Base-by-base conservation (phyloP, 2,329 filamentous ascomycete genomes). In the Penicillium hesseltinei region DNA sequence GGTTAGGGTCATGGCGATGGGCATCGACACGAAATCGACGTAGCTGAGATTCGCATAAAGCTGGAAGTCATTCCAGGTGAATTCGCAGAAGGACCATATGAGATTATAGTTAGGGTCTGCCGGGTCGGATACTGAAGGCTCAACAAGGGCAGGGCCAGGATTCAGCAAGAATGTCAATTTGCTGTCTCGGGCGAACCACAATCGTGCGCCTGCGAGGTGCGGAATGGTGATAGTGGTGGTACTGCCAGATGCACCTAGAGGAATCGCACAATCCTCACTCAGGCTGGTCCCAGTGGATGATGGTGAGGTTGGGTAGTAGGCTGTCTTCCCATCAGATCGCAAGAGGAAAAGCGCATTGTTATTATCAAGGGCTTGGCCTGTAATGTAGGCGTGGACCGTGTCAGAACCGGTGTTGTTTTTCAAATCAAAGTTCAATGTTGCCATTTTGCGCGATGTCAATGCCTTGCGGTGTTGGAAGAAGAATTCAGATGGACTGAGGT, bases 1-100 rank as follows among this genome's bases (percentile, higher is more conserved):
- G 42, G 75, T 74, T 11, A 86, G 74, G 5, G 78, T 77, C 60
- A 86, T 71, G 1, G 83, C 81, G 51, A 88, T 81, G n/a, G 88
- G 86, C 63, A 88, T 70, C 65, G 75, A 76, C 60, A 91, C 82
- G 73, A 92, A 92, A 76, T 92, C 89, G 52, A 92, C 90, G 70
- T 88, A 88, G 60, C 81, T 85, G 65, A 92, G 86, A 65, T 89
- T 89, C 64, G 83, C 85, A 68, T 84, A 90, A 5, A 89, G 74
- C 71, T 88, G 80, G 33, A 71, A 67, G 36, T 73, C 65, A 71
- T 88, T 88, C 73, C 82, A 88, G 17, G 86, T 88, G 65, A 89
- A 86, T 73, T 90, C 88, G 75, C 81, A 85, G 69, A 90, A 90
- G 29, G 80, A 82, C 87, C 87, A 90, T 57, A 79, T 74, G 45